phyloP scores from a whole-genome alignment of 345 rosid genomes.

The Rhodomyrtus tomentosa region DNA sequence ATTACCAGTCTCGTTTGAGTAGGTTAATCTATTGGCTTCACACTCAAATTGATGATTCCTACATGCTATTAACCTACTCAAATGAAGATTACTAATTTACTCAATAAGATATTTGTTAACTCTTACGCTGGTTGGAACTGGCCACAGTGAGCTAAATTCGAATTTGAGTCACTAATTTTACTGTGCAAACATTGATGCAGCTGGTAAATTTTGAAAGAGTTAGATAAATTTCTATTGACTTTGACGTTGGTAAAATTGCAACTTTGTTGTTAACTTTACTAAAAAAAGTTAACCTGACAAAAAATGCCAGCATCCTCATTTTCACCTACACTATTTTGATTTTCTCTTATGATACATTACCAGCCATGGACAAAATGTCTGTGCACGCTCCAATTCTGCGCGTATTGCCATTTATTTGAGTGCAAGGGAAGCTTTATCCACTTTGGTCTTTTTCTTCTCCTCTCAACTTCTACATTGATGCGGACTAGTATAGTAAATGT shows the following conservation, averaged over 20 bases:
- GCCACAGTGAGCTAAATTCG: not conserved
- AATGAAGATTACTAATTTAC: not conserved
- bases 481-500: not conserved
- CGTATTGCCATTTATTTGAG: not conserved
- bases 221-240: not conserved
- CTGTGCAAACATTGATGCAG: not conserved
- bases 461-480: not conserved
- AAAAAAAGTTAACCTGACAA: not conserved
- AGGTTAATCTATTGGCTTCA: not conserved
- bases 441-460: not conserved
- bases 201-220: not conserved
- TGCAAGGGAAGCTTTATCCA: not conserved
- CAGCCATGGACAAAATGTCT: not conserved
- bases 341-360: not conserved
- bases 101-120: not conserved
- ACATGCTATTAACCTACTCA: not conserved
- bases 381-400: not conserved
- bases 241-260: not conserved
- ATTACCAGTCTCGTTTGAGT: not conserved
- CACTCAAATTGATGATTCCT: not conserved
- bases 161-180: not conserved
- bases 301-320: not conserved
- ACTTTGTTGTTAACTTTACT: not conserved
- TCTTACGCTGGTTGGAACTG: not conserved
- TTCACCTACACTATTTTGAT: not conserved